Base-by-base conservation (phyloP, 2,329 filamentous ascomycete species). In the Didymella glomerata region DNA sequence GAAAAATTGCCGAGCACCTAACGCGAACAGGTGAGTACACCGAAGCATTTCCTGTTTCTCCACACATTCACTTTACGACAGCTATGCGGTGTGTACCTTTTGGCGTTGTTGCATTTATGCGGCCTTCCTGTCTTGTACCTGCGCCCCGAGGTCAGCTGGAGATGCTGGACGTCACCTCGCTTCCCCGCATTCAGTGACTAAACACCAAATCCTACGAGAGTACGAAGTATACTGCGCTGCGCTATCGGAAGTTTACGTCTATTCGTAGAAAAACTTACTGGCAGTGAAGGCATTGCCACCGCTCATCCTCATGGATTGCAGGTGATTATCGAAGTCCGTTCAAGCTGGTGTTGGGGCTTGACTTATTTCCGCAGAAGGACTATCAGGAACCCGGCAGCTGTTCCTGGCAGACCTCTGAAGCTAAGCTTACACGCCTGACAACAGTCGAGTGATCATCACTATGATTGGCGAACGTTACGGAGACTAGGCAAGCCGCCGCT, bases 141-240 rank as follows among this genome's bases (percentile, higher is more conserved):
- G 30, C 48, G 34, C 51, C 38, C 60, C 44, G 55, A n/a, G 55
- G 55, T 62, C 60, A 62, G 42, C 48, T 58, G 55, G 30, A 24
- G 20, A 34, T 28, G 5, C 25, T 34, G 14, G 51, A 56, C 54
- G 54, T 55, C 54, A 62, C 41, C 41, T 49, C 30, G 34, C 44
- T 62, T 59, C 60, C 60, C 60, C 60, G 48, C 51, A 50, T 49
- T 54, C 11, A 48, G 32, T 34, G 20, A 44, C 18, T 16, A 41
- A 27, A 41, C 22, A 38, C 42, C 40, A 10, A 25, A 28, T 18
- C 11, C 45, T 24, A 38, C 20, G 18, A 32, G 4, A 24, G 8
- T 20, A 24, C 24, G 11, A 38, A 11, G 10, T 28, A 8, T 36
- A 20, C 18, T 13, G 38, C n/a, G 6, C 10, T 28, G 24, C 36